Evolutionary conservation across 108 stramenopile genomes (phyloP).

Genomic region (Pseudonitzschia delicatissima): DNA sequence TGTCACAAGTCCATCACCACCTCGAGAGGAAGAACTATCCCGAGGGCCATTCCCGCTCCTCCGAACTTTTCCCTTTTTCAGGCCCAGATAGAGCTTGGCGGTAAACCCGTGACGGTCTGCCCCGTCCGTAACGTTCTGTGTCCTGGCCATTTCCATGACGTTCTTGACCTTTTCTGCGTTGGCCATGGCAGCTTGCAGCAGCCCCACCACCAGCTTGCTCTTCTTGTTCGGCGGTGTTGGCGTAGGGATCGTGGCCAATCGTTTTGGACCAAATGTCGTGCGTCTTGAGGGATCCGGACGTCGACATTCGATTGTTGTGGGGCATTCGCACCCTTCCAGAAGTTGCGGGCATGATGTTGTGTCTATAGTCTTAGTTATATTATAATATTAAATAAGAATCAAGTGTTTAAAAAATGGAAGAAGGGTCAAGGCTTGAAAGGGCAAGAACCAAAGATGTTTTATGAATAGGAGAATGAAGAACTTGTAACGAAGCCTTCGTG

Average conservation of each 20-base stretch:
- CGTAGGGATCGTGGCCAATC: slow-evolving; percentile 82
- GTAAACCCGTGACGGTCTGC: slow-evolving; percentile 73
- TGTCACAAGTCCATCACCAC: slow-evolving; percentile 2
- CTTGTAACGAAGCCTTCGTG: too few relatives aligned
- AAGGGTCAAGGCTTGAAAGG: too few relatives aligned
- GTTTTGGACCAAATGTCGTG: slow-evolving; percentile 81
- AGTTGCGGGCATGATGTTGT: slow-evolving; percentile 3
- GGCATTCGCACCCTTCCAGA: slow-evolving; percentile 77
- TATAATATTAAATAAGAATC: not conserved
- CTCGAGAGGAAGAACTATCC: slow-evolving; percentile 28
- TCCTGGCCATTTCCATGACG: slow-evolving; percentile 70
- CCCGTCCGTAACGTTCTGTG: slow-evolving; percentile 73
- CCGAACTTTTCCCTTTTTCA: slow-evolving; percentile 75
- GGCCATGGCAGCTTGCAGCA: slow-evolving; percentile 2
- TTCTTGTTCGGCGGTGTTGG: slow-evolving; percentile 20
- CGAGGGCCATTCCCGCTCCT: slow-evolving; percentile 2
- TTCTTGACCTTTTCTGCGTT: slow-evolving; percentile 55
- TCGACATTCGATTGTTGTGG: slow-evolving; percentile 87
- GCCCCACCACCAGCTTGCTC: slow-evolving; percentile 16
- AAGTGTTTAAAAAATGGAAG: too few relatives aligned
- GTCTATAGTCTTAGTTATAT: not conserved
- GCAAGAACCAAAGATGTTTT: too few relatives aligned
- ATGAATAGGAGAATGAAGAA: too few relatives aligned
- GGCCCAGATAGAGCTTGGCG: slow-evolving; percentile 69
- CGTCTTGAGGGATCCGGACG: slow-evolving; percentile 64